Conservation (phyloP, 2,329 filamentous ascomycete genomes). For the Colletotrichum magnum region DNA sequence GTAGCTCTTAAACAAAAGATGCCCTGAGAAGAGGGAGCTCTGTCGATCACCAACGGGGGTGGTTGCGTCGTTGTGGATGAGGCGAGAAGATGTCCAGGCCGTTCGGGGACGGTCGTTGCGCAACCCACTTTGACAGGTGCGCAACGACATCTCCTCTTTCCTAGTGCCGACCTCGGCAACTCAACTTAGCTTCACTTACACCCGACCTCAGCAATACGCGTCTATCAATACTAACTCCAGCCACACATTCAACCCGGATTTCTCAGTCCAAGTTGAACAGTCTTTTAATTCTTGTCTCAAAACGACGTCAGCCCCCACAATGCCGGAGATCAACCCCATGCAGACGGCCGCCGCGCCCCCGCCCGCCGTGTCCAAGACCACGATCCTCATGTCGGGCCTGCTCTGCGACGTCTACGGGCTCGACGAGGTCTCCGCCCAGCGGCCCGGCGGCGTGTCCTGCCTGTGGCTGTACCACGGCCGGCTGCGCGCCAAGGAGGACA, state of each 20-base stretch:
- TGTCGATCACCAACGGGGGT: too few species aligned
- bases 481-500: constrained; percentile 77
- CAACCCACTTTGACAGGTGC: constrained; percentile 17
- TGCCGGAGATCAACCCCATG: constrained; percentile 45
- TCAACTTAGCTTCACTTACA: constrained; percentile 22
- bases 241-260: neutral
- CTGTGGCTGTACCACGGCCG: constrained; percentile 95
- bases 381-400: constrained; percentile 82
- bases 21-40: too few species aligned
- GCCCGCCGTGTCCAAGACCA: constrained; percentile 72
- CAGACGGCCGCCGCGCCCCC: constrained; percentile 54
- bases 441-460: constrained; percentile 74
- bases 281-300: neutral
- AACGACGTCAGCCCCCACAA: neutral
- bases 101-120: neutral
- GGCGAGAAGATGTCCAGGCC: constrained; percentile 1
- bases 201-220: neutral
- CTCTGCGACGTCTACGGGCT: constrained; percentile 86
- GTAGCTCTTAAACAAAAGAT: too few species aligned
- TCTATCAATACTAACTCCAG: neutral
- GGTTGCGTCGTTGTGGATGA: neutral
- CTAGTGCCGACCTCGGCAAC: neutral
- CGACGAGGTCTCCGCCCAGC: constrained; percentile 70
- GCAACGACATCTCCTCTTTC: neutral
- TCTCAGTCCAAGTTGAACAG: neutral